These are phyloP conservation scores for Penicillium digitatum DNA, from an alignment of 2,329 filamentous ascomycete species.

Conservation along the genomic window DNA sequence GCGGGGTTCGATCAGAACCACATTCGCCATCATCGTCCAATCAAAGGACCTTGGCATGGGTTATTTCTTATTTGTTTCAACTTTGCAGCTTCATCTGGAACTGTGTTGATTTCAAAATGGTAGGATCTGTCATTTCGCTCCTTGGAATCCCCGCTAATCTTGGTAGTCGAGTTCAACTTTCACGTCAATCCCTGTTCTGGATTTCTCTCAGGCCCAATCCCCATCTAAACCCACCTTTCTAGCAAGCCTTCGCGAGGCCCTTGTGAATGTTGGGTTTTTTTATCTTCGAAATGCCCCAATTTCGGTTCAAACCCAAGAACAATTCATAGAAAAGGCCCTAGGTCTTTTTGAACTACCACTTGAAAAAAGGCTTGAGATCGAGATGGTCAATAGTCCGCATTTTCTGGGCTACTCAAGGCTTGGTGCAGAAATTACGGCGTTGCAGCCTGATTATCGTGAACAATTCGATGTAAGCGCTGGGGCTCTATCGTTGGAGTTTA, in stretches of 20 bases:
- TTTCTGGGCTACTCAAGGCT: slow-evolving; percentile 38
- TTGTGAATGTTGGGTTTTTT: slow-evolving; percentile 38
- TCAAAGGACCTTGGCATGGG: background rate
- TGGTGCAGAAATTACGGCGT: slow-evolving; percentile 34
- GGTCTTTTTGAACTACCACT: slow-evolving; percentile 44
- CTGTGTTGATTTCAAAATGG: background rate
- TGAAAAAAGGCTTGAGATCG: slow-evolving; percentile 48
- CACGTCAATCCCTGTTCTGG: slow-evolving; percentile 31
- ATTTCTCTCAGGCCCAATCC: slow-evolving; percentile 24
- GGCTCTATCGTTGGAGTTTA: no score
- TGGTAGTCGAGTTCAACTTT: slow-evolving; percentile 16
- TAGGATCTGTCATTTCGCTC: background rate
- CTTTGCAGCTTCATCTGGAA: background rate
- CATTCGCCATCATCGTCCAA: background rate
- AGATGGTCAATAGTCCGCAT: slow-evolving; percentile 42
- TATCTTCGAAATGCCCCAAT: slow-evolving; percentile 33
- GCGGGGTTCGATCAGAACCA: background rate
- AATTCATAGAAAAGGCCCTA: slow-evolving; percentile 38
- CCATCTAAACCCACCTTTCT: slow-evolving; percentile 27
- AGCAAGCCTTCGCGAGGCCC: slow-evolving; percentile 27
- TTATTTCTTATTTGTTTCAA: background rate
- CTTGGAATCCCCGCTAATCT: background rate
- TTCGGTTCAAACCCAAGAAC: slow-evolving; percentile 18
- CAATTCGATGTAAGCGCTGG: slow-evolving; percentile 33
- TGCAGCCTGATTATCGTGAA: slow-evolving; percentile 34